Conservation (phyloP, 306 rosid species). For the Quercus variabilis region DNA sequence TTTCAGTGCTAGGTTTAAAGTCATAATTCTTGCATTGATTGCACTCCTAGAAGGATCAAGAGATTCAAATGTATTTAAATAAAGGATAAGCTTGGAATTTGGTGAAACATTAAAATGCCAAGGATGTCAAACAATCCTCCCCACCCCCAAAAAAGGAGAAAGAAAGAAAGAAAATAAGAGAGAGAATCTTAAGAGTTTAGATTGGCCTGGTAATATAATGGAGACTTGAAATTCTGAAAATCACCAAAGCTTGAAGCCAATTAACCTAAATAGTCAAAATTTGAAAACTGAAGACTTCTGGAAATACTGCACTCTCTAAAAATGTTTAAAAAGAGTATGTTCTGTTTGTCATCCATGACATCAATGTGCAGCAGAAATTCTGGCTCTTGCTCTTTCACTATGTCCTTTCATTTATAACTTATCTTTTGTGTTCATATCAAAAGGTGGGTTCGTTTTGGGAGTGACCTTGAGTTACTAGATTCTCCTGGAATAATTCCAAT, state of each 20-base stretch:
- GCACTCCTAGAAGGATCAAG: neutral
- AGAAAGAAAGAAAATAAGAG: neutral
- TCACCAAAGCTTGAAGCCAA: neutral
- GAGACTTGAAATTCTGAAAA: neutral
- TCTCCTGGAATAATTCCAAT: constrained; percentile 93
- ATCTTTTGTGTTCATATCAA: constrained; percentile 11
- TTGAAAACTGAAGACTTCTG: neutral
- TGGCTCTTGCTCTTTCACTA: neutral
- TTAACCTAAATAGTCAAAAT: neutral
- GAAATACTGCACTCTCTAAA: constrained; percentile 7
- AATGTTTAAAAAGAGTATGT: neutral
- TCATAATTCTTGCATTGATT: neutral
- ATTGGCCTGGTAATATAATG: constrained; percentile 3
- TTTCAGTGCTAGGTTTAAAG: neutral
- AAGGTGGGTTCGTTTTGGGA: constrained; percentile 97
- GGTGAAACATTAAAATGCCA: constrained; percentile 1
- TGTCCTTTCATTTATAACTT: neutral
- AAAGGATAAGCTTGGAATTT: neutral
- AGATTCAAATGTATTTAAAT: neutral
- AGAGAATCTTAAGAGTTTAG: neutral
- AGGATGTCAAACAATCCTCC: neutral
- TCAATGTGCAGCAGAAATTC: constrained; percentile 1
- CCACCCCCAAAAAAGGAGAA: neutral
- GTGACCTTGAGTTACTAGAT: constrained; percentile 86
- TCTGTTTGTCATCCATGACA: constrained; percentile 6